A percentile compares a stretch with the other conserved stretches of the same genome.
Conservation (phyloP, 495 filamentous ascomycete species). For the Margaritispora aquatica region DNA sequence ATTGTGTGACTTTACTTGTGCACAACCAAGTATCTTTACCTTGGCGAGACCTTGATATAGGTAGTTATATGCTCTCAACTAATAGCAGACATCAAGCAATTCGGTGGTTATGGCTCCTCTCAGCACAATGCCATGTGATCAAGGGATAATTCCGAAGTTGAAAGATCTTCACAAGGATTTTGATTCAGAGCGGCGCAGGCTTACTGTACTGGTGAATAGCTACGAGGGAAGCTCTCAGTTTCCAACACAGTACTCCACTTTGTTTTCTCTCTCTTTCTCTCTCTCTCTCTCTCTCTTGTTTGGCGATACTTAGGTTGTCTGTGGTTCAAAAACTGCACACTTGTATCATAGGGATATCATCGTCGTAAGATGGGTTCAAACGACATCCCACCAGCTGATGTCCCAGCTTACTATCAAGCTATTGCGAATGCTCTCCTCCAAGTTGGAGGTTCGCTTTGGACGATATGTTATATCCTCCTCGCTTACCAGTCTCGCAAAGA, state of each 20-base stretch:
- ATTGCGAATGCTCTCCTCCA: slow-evolving; percentile 31
- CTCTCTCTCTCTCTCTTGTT: not conserved
- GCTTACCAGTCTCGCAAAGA: slow-evolving; percentile 29
- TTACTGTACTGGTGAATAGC: not conserved
- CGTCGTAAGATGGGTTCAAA: slow-evolving; percentile 33
- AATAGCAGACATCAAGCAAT: not conserved
- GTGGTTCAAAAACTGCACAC: too few species aligned
- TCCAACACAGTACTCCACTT: not conserved
- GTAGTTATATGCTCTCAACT: not conserved
- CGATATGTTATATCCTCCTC: slow-evolving; percentile 36
- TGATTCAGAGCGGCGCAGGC: not conserved
- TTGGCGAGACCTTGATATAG: not conserved
- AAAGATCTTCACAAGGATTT: not conserved
- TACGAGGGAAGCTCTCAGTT: not conserved
- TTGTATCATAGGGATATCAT: not conserved
- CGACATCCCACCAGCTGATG: slow-evolving; percentile 32
- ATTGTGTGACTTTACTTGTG: not conserved
- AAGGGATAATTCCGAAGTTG: not conserved
- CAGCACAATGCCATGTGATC: too few species aligned
- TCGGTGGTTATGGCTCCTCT: not conserved
- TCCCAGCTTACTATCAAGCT: slow-evolving; percentile 29
- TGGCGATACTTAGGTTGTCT: too few species aligned
- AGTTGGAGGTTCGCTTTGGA: slow-evolving; percentile 34
- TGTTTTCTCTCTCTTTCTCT: not conserved
- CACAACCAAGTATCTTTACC: not conserved